phyloP scores from a whole-genome alignment of 768 basidiomycete genomes.

The Postia placenta region DNA sequence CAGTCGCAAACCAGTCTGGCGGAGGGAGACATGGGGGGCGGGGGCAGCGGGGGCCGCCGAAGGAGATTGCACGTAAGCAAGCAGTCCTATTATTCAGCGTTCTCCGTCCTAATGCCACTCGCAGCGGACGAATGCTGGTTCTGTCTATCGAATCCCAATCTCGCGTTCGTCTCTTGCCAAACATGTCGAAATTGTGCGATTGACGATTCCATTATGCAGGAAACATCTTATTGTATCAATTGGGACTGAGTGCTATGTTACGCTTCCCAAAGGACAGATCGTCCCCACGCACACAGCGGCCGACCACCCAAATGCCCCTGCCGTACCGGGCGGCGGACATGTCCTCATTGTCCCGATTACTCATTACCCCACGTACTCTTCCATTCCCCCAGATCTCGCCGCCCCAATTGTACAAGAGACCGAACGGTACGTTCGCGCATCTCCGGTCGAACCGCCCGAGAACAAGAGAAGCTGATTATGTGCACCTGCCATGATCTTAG shows the following conservation, averaged over 20 bases:
- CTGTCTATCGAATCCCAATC: conserved; percentile 89
- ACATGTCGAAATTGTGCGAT: neutral
- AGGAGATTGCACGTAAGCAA: conserved; percentile 74
- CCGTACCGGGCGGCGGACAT: conserved; percentile 93
- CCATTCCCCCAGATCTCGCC: conserved; percentile 75
- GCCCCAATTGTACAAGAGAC: conserved; percentile 77
- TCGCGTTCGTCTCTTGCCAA: conserved; percentile 52
- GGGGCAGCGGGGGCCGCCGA: conserved; percentile 51
- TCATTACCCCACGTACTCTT: conserved; percentile 83
- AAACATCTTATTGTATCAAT: conserved; percentile 96
- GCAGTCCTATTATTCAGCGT: neutral
- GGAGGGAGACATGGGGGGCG: conserved; percentile 19
- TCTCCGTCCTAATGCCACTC: neutral
- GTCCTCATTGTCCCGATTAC: conserved; percentile 91
- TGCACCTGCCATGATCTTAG: conserved; percentile 28
- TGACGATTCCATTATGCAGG: conserved; percentile 32
- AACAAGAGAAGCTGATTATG: no score
- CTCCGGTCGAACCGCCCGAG: neutral
- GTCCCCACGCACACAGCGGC: conserved; percentile 66
- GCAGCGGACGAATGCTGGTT: conserved; percentile 96
- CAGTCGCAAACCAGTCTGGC: conserved; percentile 50
- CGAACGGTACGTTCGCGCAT: conserved; percentile 44
- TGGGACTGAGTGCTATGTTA: conserved; percentile 89
- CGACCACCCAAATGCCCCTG: conserved; percentile 29
- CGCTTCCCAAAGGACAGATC: conserved; percentile 94